Evolutionary conservation across 2,329 filamentous ascomycete species (phyloP).

Genomic region (Chalaropsis thielavioides): DNA sequence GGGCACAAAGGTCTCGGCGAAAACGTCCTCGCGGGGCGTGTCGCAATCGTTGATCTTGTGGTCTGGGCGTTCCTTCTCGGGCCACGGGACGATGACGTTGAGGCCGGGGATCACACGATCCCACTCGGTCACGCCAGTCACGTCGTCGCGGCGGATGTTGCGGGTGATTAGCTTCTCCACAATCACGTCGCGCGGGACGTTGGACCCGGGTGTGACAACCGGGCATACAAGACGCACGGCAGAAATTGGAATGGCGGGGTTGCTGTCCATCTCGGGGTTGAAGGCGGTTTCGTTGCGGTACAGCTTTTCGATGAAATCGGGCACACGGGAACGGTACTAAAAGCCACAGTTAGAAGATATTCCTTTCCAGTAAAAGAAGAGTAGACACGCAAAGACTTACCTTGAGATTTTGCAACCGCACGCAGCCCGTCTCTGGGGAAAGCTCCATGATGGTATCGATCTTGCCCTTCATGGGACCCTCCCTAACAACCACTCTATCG

Average conservation of each 20-base stretch:
- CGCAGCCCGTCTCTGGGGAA: conserved; percentile 37
- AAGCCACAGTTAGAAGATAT: neutral
- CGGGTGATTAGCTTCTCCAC: conserved; percentile 52
- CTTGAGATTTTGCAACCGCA: conserved; percentile 47
- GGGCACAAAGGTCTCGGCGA: conserved; percentile 63
- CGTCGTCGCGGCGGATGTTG: conserved; percentile 30
- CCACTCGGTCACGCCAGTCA: conserved; percentile 31
- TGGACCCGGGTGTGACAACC: conserved; percentile 50
- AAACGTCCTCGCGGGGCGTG: conserved; percentile 61
- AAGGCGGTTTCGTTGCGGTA: conserved; percentile 29
- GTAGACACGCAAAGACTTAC: conserved; percentile 33
- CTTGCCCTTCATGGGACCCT: conserved; percentile 66
- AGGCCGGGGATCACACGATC: conserved; percentile 53
- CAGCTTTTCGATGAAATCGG: conserved; percentile 16
- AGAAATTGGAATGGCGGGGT: conserved; percentile 49
- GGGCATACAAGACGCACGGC: conserved; percentile 72
- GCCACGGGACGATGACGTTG: conserved; percentile 65
- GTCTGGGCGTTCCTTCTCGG: conserved; percentile 42
- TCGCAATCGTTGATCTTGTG: conserved; percentile 46
- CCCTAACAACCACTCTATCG: conserved; percentile 70
- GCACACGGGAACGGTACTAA: conserved; percentile 14
- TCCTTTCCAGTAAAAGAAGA: neutral
- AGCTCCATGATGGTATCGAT: conserved; percentile 58
- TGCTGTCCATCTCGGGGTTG: conserved; percentile 27
- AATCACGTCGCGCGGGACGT: conserved; percentile 55